Base-by-base conservation (phyloP, 257 asterid genomes). In the Orobanche coerulescens region DNA sequence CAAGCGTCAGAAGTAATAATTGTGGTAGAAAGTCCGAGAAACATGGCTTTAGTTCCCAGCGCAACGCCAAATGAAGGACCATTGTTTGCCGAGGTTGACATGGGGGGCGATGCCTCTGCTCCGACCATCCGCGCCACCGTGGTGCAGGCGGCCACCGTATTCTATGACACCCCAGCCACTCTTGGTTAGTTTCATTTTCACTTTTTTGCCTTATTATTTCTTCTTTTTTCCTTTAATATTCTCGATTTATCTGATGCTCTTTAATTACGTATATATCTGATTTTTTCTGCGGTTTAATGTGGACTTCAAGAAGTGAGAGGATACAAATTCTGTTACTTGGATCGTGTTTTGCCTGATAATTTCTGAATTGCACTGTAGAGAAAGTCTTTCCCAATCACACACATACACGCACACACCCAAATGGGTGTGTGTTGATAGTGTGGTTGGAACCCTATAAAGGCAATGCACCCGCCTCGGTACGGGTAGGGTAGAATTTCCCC, bases 101-200 rank as follows among this genome's bases (percentile, higher is more conserved):
- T 88, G 98, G 88, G 80, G 10, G 78, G 73, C 65, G 94, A 92
- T 61, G 75, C 93, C 56, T 73, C 90, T 46, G 40, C 91, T 34
- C 57, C 79, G 62, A 69, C 86, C 62, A 58, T 88, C 44, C 94
- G 96, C 48, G 98, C 84, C 75, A 86, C 95, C 51, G 95, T 88
- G 7, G 95, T 92, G 52, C 98, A 92, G 78, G 96, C 98, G 1
- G 84, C 96, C 61, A 92, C 98, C 73, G 71, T 92, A 66, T 92
- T 92, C 79, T 84, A 86, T 59, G 98, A 92, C 76, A 92, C 95
- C 16, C 89, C 93, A 19, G 94, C 98, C 28, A 92, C 98, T 68
- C 93, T 92, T 24, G 96, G 97, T 91, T 1, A 1, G 61, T 57
- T 58, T 31, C 49, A 5, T 63, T 47, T 47, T 8, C 18, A 0